phyloP scores from a whole-genome alignment of 2,329 filamentous ascomycete species.

The Aschersonia sp. region DNA sequence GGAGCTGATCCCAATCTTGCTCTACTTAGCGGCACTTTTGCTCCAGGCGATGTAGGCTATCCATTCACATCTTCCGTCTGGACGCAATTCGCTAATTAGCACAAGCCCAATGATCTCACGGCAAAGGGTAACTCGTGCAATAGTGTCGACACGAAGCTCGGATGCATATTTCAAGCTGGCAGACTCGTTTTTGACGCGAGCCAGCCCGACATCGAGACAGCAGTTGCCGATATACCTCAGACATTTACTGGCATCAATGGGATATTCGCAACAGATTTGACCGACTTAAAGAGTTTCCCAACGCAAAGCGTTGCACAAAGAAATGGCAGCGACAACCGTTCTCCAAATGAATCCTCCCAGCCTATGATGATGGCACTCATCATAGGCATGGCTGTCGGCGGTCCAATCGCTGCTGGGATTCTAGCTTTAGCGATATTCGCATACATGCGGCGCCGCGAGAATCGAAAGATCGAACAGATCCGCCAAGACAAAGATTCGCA shows the following conservation, averaged over 20 bases:
- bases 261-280: slow-evolving; percentile 6
- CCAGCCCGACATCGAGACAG: slow-evolving; percentile 33
- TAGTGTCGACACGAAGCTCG: slow-evolving; percentile 26
- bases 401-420: background rate
- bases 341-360: background rate
- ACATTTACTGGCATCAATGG: slow-evolving; percentile 18
- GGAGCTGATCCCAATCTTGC: slow-evolving; percentile 49
- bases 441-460: background rate
- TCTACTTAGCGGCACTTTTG: slow-evolving; percentile 48
- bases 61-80: background rate
- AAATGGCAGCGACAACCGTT: background rate
- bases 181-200: slow-evolving; percentile 39
- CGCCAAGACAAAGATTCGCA: too few species aligned
- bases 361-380: background rate
- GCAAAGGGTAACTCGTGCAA: slow-evolving; percentile 28
- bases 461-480: background rate
- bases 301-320: background rate
- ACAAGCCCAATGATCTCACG: background rate
- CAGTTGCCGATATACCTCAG: slow-evolving; percentile 23
- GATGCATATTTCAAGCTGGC: slow-evolving; percentile 39
- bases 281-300: background rate
- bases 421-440: background rate
- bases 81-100: background rate
- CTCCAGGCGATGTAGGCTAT: slow-evolving; percentile 36
- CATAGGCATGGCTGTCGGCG: background rate